Conservation (phyloP, 805 yeast species). For the Yamadazyma kitorensis region DNA sequence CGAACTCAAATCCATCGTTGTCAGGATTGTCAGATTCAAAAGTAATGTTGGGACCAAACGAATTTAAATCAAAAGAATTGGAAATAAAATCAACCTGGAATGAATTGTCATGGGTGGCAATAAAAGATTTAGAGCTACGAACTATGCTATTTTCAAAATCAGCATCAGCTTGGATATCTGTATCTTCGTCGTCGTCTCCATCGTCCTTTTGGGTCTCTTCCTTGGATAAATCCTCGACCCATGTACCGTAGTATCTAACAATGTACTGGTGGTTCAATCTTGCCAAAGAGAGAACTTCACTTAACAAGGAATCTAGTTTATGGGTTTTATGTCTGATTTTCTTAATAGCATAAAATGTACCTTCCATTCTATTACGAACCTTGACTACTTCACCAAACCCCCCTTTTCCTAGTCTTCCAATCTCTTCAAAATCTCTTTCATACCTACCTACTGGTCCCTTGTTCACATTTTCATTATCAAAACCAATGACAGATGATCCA, state of each 20-base stretch:
- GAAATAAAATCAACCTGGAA: conserved; percentile 66
- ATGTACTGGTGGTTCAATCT: conserved; percentile 93
- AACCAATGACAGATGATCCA: neutral
- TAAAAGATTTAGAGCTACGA: conserved; percentile 13
- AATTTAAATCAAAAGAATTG: conserved; percentile 55
- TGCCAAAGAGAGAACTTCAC: conserved; percentile 90
- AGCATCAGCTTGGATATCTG: conserved; percentile 19
- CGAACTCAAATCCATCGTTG: conserved; percentile 31
- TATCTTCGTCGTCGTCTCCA: conserved; percentile 21
- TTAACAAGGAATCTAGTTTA: conserved; percentile 74
- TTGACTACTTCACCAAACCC: conserved; percentile 99
- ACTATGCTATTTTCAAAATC: conserved; percentile 18
- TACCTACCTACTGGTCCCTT: conserved; percentile 52
- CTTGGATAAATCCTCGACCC: conserved; percentile 77
- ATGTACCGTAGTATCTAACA: conserved; percentile 93
- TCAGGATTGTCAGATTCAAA: conserved; percentile 44
- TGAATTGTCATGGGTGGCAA: conserved; percentile 21
- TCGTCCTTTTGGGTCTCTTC: conserved; percentile 5
- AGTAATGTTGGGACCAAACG: conserved; percentile 9
- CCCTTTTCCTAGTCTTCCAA: conserved; percentile 86
- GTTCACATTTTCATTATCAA: neutral
- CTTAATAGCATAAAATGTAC: conserved; percentile 91
- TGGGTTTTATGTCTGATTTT: conserved; percentile 82
- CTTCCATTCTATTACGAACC: conserved; percentile 89
- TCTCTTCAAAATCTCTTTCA: conserved; percentile 91